A percentile compares a stretch with the other conserved stretches of the same genome.
phyloP scores from a whole-genome alignment of 2,329 filamentous ascomycete genomes.

The Coniochaeta sp. region DNA sequence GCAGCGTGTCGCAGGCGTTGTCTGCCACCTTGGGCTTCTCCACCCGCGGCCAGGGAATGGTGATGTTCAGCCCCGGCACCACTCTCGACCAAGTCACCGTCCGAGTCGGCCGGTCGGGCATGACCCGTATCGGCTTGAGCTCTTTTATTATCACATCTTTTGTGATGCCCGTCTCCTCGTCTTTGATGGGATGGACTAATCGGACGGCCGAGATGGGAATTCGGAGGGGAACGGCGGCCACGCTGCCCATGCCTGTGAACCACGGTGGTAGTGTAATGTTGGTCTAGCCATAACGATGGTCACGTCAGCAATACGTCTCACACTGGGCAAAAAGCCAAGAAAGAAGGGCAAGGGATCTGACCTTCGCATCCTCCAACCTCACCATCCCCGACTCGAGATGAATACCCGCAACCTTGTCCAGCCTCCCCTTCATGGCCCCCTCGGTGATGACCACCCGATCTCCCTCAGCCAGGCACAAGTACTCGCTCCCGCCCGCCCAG shows the following conservation, averaged over 20 bases:
- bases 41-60: conserved; percentile 69
- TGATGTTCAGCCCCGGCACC: conserved; percentile 63
- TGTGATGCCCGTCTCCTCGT: conserved; percentile 55
- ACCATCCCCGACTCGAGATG: conserved; percentile 48
- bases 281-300: conserved; percentile 17
- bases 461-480: conserved; percentile 55
- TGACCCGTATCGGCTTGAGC: conserved; percentile 47
- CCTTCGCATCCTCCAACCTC: conserved; percentile 57
- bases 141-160: conserved; percentile 74
- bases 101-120: conserved; percentile 40
- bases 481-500: conserved; percentile 48
- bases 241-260: conserved; percentile 29
- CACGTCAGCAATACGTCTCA: background rate
- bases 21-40: conserved; percentile 43
- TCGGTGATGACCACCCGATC: conserved; percentile 79
- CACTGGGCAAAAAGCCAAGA: background rate
- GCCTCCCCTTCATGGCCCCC: conserved; percentile 75
- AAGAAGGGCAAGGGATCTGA: conserved; percentile 30
- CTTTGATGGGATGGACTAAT: conserved; percentile 69
- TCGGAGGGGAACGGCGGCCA: conserved; percentile 42
- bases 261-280: conserved; percentile 29
- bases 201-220: conserved; percentile 67
- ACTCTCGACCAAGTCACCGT: conserved; percentile 46
- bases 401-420: conserved; percentile 62
- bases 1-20: conserved; percentile 62